Percentiles rank a stretch among this genome's conserved stretches.
phyloP scores from a whole-genome alignment of 2,329 filamentous ascomycete species.

The Cylindrodendrum hubeiense region DNA sequence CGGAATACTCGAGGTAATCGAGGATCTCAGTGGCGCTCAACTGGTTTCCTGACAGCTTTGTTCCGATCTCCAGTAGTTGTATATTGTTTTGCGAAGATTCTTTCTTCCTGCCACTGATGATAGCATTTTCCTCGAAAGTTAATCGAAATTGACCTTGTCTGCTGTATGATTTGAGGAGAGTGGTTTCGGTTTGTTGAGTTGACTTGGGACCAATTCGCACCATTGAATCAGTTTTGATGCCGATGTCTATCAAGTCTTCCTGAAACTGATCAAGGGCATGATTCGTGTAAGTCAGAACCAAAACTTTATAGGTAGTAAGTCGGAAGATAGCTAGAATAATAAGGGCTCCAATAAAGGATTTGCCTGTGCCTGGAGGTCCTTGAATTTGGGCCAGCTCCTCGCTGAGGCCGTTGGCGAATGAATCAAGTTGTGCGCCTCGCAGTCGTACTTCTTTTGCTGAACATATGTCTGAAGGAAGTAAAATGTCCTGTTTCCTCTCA shows the following conservation, averaged over 20 bases:
- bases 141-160: constrained; percentile 45
- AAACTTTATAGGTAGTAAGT: constrained; percentile 61
- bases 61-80: constrained; percentile 43
- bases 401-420: constrained; percentile 66
- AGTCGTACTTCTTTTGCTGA: constrained; percentile 44
- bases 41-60: constrained; percentile 17
- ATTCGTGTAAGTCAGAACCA: constrained; percentile 78
- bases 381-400: constrained; percentile 73
- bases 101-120: constrained; percentile 57
- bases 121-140: constrained; percentile 37
- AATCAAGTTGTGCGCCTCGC: constrained; percentile 62
- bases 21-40: constrained; percentile 48
- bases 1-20: constrained; percentile 64
- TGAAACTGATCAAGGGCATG: constrained; percentile 76
- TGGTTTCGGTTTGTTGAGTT: constrained; percentile 58
- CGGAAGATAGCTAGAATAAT: constrained; percentile 68
- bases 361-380: constrained; percentile 82
- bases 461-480: constrained; percentile 25
- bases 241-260: constrained; percentile 71
- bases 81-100: not conserved
- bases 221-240: constrained; percentile 63
- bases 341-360: constrained; percentile 78
- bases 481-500: not conserved
- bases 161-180: constrained; percentile 60
- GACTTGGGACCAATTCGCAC: constrained; percentile 74